These are phyloP conservation scores for Encephalitozoon intestinalis DNA, from an alignment of 371 early-diverging fungal species.

Conservation along the genomic window DNA sequence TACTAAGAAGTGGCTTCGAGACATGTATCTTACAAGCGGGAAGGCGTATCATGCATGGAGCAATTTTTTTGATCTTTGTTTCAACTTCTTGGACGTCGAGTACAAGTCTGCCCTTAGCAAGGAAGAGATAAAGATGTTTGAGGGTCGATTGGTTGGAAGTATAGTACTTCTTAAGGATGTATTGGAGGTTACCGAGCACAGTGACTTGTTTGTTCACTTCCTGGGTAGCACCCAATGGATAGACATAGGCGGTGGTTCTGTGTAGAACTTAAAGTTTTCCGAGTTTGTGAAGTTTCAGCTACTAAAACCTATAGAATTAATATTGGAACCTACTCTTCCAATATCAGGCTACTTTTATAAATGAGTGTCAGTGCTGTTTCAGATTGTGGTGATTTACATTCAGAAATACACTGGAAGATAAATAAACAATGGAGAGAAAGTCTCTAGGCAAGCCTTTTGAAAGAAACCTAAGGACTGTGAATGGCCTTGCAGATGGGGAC, in stretches of 20 bases:
- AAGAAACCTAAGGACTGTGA: conserved; percentile 14
- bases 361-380: neutral
- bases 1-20: neutral
- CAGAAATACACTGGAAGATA: neutral
- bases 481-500: conserved; percentile 21
- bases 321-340: neutral
- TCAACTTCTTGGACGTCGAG: neutral
- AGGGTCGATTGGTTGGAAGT: neutral
- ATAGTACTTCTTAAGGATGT: neutral
- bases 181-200: neutral
- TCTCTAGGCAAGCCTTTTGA: neutral
- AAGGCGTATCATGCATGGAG: neutral
- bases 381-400: neutral
- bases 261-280: neutral
- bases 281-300: neutral
- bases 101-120: neutral
- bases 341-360: neutral
- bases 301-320: neutral
- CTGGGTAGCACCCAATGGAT: neutral
- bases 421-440: neutral
- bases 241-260: neutral
- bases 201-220: neutral
- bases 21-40: neutral
- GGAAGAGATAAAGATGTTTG: neutral
- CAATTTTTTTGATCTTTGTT: neutral